Percentiles rank a stretch among this genome's conserved stretches.
phyloP scores from a whole-genome alignment of 257 asterid species.

The Verbena officinalis region DNA sequence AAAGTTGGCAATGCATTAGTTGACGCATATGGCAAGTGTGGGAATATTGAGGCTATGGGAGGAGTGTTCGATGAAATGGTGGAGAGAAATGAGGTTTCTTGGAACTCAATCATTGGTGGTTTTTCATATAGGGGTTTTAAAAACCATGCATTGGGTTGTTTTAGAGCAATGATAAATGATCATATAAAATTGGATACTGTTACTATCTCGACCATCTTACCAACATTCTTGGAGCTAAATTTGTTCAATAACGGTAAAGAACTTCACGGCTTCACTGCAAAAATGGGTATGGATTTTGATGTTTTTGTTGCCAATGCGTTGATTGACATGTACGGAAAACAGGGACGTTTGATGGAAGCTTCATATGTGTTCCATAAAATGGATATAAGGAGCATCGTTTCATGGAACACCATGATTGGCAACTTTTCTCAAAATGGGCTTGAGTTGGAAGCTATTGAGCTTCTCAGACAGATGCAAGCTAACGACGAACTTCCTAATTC shows the following conservation, averaged over 20 bases:
- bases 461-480: conserved; percentile 61
- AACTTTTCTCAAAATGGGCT: conserved; percentile 63
- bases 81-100: conserved; percentile 69
- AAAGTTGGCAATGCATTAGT: conserved; percentile 62
- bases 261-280: conserved; percentile 61
- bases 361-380: conserved; percentile 47
- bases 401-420: conserved; percentile 79
- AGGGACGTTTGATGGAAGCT: conserved; percentile 45
- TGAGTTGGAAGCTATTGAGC: conserved; percentile 50
- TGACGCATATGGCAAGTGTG: conserved; percentile 75
- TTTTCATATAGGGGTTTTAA: conserved; percentile 45
- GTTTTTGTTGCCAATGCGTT: conserved; percentile 71
- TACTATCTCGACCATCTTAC: conserved; percentile 62
- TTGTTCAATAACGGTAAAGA: conserved; percentile 53
- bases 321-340: conserved; percentile 75
- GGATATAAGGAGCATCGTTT: conserved; percentile 50
- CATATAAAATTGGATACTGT: conserved; percentile 43
- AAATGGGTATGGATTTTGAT: conserved; percentile 54
- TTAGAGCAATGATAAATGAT: conserved; percentile 53
- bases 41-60: conserved; percentile 43
- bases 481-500: conserved; percentile 56
- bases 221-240: conserved; percentile 55
- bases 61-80: conserved; percentile 52
- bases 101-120: conserved; percentile 62
- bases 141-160: conserved; percentile 46